phyloP scores from a whole-genome alignment of 2,329 filamentous ascomycete genomes.

The Fusarium albosuccineum region DNA sequence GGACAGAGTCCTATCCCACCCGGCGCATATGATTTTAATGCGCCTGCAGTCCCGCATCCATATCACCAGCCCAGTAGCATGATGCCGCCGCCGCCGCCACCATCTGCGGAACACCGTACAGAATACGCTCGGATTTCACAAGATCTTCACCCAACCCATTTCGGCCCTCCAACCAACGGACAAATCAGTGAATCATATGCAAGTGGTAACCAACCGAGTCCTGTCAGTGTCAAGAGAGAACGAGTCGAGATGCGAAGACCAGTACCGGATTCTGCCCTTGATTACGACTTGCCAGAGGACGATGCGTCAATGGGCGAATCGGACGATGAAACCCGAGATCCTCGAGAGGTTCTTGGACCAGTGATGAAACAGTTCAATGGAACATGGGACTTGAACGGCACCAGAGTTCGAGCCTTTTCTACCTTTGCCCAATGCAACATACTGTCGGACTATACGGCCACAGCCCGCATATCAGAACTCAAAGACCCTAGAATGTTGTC shows the following conservation, averaged over 20 bases:
- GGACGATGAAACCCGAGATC: slow-evolving; percentile 66
- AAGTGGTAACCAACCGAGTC: slow-evolving; percentile 17
- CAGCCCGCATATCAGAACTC: slow-evolving; percentile 76
- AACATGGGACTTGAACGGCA: slow-evolving; percentile 51
- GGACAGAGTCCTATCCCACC: slow-evolving; percentile 29
- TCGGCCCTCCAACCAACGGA: slow-evolving; percentile 20
- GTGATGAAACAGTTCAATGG: slow-evolving; percentile 54
- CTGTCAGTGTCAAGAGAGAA: slow-evolving; percentile 20
- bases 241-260: slow-evolving; percentile 11
- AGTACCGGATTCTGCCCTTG: slow-evolving; percentile 27
- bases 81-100: not conserved
- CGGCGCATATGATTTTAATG: slow-evolving; percentile 39
- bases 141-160: slow-evolving; percentile 34
- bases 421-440: slow-evolving; percentile 62
- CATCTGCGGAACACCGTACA: slow-evolving; percentile 20
- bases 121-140: slow-evolving; percentile 29
- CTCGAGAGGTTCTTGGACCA: slow-evolving; percentile 51
- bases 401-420: slow-evolving; percentile 63
- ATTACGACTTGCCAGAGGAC: slow-evolving; percentile 60
- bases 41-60: slow-evolving; percentile 23
- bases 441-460: slow-evolving; percentile 76
- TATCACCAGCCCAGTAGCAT: slow-evolving; percentile 31
- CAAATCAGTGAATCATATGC: slow-evolving; percentile 24
- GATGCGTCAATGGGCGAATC: slow-evolving; percentile 73
- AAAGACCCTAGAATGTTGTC: slow-evolving; percentile 83